Percentiles rank a stretch among this genome's conserved stretches.
These are phyloP conservation scores for Patellaria atrata DNA, from an alignment of 495 filamentous ascomycete species.

Conservation along the genomic window DNA sequence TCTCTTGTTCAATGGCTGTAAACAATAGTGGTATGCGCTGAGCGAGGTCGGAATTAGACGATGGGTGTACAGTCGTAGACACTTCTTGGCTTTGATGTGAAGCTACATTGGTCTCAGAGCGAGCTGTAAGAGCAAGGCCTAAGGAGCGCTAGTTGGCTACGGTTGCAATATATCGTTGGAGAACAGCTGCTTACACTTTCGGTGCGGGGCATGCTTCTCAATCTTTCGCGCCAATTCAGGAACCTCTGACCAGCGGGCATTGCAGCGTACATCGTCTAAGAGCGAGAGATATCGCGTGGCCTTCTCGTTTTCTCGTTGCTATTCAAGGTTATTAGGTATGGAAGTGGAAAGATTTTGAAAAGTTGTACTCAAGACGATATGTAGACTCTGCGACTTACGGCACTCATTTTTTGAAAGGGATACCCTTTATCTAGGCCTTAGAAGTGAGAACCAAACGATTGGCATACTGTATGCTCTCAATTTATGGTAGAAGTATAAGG, in stretches of 20 bases:
- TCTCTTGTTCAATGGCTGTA: constrained; percentile 49
- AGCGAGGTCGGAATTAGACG: constrained; percentile 38
- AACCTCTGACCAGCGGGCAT: constrained; percentile 79
- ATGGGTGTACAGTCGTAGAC: constrained; percentile 28
- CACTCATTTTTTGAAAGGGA: too few relatives aligned
- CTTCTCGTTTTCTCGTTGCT: constrained; percentile 41
- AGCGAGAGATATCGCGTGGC: constrained; percentile 61
- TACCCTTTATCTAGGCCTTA: too few relatives aligned
- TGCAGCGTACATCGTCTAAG: constrained; percentile 74
- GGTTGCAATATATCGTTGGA: constrained; percentile 7
- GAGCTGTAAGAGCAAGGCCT: constrained; percentile 67
- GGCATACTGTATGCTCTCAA: too few relatives aligned
- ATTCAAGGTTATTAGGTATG: not conserved
- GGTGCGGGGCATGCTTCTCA: constrained; percentile 79
- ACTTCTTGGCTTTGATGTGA: constrained; percentile 27
- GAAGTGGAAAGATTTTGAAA: too few relatives aligned
- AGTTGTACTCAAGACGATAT: too few relatives aligned
- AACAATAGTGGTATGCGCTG: constrained; percentile 46
- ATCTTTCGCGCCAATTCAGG: constrained; percentile 82
- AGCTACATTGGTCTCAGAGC: constrained; percentile 52
- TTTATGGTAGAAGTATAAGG: not conserved
- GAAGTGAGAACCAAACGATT: too few relatives aligned
- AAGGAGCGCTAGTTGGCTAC: constrained; percentile 1
- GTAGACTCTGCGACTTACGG: too few relatives aligned
- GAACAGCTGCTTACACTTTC: constrained; percentile 49